A percentile compares a stretch with the other conserved stretches of the same genome.
These are phyloP conservation scores for Trichoderma polysporum DNA, from an alignment of 2,329 filamentous ascomycete genomes.

Conservation along the genomic window DNA sequence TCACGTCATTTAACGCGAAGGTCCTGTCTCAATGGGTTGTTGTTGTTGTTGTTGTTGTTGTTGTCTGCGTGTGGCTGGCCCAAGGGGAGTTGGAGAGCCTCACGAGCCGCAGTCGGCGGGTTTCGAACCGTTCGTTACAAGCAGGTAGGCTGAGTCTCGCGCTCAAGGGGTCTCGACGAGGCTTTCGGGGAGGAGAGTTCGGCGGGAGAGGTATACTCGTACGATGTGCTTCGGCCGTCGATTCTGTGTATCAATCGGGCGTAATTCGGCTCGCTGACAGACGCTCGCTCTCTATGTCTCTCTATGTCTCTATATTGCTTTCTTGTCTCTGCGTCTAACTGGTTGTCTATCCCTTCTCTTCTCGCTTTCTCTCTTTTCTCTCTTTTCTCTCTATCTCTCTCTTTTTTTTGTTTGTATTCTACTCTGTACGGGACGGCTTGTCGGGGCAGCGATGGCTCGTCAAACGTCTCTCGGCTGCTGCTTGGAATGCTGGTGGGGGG, in stretches of 20 bases:
- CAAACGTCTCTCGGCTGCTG: not conserved
- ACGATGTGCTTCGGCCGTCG: not conserved
- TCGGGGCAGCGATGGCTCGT: not conserved
- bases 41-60: not conserved
- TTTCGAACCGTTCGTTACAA: not conserved
- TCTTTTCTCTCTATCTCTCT: not conserved
- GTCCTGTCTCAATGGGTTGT: conserved; percentile 7
- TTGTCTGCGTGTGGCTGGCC: not conserved
- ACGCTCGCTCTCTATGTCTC: not conserved
- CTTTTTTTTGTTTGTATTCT: not conserved
- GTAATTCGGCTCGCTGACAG: not conserved
- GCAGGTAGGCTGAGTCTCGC: not conserved
- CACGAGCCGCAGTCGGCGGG: not conserved
- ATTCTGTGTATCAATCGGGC: not conserved
- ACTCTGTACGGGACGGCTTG: not conserved
- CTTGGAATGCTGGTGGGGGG: not conserved
- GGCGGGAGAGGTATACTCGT: not conserved
- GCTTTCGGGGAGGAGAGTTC: not conserved
- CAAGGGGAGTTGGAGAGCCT: conserved; percentile 6
- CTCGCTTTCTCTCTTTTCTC: not conserved
- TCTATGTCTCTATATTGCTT: conserved; percentile 7
- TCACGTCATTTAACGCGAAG: conserved; percentile 21
- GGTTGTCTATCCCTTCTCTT: not conserved
- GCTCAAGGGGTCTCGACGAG: conserved; percentile 4
- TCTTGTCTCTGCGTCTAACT: not conserved